A percentile compares a stretch with the other conserved stretches of the same genome.
Conservation (phyloP, 805 yeast species). For the Spathaspora arborariae region DNA sequence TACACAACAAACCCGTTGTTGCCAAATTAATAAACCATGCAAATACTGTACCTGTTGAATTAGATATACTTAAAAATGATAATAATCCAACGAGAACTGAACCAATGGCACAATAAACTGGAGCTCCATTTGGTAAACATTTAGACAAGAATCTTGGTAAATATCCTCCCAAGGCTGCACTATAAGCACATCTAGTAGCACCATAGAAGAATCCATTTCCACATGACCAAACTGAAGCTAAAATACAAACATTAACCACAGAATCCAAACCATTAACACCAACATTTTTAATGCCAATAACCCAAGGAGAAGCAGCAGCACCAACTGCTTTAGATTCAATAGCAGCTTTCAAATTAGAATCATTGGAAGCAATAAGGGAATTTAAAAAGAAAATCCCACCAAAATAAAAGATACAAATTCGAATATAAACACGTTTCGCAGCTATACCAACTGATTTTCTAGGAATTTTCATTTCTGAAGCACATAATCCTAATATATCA, state of each 20-base stretch:
- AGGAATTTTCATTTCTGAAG: slow-evolving; percentile 44
- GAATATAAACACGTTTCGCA: slow-evolving; percentile 29
- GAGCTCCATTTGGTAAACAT: slow-evolving; percentile 31
- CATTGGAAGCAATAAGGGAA: slow-evolving; percentile 29
- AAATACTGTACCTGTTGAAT: slow-evolving; percentile 26
- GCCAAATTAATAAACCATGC: slow-evolving; percentile 35
- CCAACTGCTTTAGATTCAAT: slow-evolving; percentile 28
- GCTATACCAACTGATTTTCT: slow-evolving; percentile 31
- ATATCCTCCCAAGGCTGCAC: slow-evolving; percentile 34
- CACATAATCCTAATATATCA: slow-evolving; percentile 28
- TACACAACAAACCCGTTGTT: slow-evolving; percentile 30
- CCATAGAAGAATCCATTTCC: slow-evolving; percentile 34
- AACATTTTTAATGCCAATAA: slow-evolving; percentile 30
- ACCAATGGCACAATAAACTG: slow-evolving; percentile 25
- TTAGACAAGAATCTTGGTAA: slow-evolving; percentile 29
- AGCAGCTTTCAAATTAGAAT: slow-evolving; percentile 26
- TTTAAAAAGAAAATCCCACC: slow-evolving; percentile 38
- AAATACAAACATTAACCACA: slow-evolving; percentile 30
- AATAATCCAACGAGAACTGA: slow-evolving; percentile 19
- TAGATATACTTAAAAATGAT: slow-evolving; percentile 26
- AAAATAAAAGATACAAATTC: slow-evolving; percentile 33
- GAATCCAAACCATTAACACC: slow-evolving; percentile 33
- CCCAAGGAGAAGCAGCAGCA: slow-evolving; percentile 37
- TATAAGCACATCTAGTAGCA: slow-evolving; percentile 31
- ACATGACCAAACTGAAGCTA: slow-evolving; percentile 35